Evolutionary conservation across 2,329 filamentous ascomycete species (phyloP), one percentile per base, ranked within the genome.

Genomic region (Xylaria polymorpha): DNA sequence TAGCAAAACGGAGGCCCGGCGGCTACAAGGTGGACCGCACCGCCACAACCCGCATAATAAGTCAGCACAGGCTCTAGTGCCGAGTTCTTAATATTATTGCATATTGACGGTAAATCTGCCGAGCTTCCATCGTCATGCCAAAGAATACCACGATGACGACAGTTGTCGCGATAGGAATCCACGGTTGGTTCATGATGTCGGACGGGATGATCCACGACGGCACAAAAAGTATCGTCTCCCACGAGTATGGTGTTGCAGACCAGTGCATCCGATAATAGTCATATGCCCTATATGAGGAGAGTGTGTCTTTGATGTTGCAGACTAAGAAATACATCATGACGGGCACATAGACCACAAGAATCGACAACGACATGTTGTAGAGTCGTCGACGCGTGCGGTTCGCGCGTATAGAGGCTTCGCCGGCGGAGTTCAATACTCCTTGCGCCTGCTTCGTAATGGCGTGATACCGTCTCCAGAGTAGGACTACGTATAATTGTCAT

Each of bases 111-210:
- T 88, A 88, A 61, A 79, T 79, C 66, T 85, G 85, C 68, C 84
- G 78, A 12, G 85, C 85, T 37, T 88, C 86, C 32, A 81, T 81
- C n/a, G 85, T 87, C 67, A 83, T 83, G 55, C 87, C 87, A 64
- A 89, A 89, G 77, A 87, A 87, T 37, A 83, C 50, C 50, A 88
- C 85, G 57, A 88, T 81, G 56, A 83, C 80, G 0, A 85, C 73
- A 4, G 81, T 79, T 2, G 85, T 83, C 2, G 85, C 59, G 62
- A 87, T 84, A 25, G 82, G 71, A 22, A 88, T 81, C 78, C 85
- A 89, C 62, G 80, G 80, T 67, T 82, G 80, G 72, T 86, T 85
- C 72, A 86, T 72, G 58, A 79, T 74, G 1, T 75, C 61, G 60
- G 83, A 84, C 14, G 76, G 73, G 15, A 86, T 72, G 18, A 79